Conservation (phyloP, 208 protist species). For the Trypanosoma theileri region DNA sequence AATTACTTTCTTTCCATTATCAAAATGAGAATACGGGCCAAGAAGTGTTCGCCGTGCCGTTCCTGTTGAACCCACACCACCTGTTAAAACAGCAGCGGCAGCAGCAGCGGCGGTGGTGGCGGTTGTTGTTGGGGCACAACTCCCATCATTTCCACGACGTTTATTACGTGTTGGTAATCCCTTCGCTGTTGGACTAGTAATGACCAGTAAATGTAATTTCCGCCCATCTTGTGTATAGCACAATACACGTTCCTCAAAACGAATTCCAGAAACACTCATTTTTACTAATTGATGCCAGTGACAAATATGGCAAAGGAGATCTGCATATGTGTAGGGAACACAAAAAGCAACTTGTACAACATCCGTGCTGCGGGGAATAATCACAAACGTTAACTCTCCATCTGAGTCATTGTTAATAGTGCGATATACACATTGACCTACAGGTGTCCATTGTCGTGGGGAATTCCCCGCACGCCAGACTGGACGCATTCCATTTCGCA, state of each 20-base stretch:
- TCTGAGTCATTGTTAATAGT: constrained; percentile 49
- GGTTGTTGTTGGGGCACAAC: neutral
- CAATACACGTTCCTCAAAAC: constrained; percentile 85
- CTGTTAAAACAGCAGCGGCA: neutral
- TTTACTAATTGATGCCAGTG: constrained; percentile 79
- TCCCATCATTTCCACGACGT: constrained; percentile 1
- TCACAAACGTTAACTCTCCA: constrained; percentile 73
- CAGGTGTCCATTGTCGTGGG: constrained; percentile 54
- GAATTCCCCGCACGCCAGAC: constrained; percentile 67
- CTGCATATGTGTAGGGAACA: constrained; percentile 83
- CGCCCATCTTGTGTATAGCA: constrained; percentile 75
- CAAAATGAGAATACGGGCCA: constrained; percentile 74
- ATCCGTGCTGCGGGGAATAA: constrained; percentile 48
- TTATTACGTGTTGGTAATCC: constrained; percentile 2
- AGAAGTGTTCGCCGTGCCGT: constrained; percentile 13
- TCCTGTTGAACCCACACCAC: too few relatives aligned
- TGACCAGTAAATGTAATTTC: constrained; percentile 81
- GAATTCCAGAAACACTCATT: constrained; percentile 46
- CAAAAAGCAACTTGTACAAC: constrained; percentile 86
- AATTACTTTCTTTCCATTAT: constrained; percentile 83
- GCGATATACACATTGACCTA: constrained; percentile 74
- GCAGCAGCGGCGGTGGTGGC: neutral
- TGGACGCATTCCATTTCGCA: constrained; percentile 73
- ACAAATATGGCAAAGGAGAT: constrained; percentile 81
- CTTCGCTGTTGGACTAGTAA: constrained; percentile 50